phyloP scores from a whole-genome alignment of 306 rosid genomes.

The Quercus cerris region DNA sequence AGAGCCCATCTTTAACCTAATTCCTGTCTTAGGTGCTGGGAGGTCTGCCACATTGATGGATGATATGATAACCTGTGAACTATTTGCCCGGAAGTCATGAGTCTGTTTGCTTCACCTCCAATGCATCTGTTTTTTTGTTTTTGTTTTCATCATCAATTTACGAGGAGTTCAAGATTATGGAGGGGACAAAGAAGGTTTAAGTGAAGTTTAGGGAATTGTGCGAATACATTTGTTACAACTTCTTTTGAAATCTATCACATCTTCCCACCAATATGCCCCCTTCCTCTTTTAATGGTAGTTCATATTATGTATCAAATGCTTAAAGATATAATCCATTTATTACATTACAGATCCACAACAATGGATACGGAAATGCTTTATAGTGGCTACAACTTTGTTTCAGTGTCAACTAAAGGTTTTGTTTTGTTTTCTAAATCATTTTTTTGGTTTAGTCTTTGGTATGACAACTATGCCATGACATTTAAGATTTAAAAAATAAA shows the following conservation, averaged over 20 bases:
- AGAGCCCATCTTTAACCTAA: slow-evolving; percentile 76
- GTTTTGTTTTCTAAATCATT: background rate
- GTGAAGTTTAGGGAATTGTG: background rate
- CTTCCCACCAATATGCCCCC: background rate
- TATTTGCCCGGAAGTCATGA: slow-evolving; percentile 63
- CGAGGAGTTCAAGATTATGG: background rate
- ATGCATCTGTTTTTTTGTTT: background rate
- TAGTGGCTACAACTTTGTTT: too few relatives aligned
- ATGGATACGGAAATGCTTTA: background rate
- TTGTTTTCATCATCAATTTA: background rate
- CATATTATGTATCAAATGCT: background rate
- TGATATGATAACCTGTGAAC: slow-evolving; percentile 70
- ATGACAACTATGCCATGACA: background rate
- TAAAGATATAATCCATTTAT: background rate
- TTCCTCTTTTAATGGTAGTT: background rate
- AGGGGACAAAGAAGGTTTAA: background rate
- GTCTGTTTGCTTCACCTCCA: background rate
- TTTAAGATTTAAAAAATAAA: background rate
- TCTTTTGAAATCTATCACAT: background rate
- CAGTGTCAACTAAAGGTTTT: too few relatives aligned
- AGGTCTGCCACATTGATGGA: slow-evolving; percentile 57
- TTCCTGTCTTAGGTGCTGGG: slow-evolving; percentile 83
- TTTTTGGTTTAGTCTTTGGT: background rate
- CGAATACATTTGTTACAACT: background rate
- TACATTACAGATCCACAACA: background rate